Percentiles rank a stretch among this genome's conserved stretches.
phyloP scores from a whole-genome alignment of 2,329 filamentous ascomycete genomes.

The Dactylellina sp. region DNA sequence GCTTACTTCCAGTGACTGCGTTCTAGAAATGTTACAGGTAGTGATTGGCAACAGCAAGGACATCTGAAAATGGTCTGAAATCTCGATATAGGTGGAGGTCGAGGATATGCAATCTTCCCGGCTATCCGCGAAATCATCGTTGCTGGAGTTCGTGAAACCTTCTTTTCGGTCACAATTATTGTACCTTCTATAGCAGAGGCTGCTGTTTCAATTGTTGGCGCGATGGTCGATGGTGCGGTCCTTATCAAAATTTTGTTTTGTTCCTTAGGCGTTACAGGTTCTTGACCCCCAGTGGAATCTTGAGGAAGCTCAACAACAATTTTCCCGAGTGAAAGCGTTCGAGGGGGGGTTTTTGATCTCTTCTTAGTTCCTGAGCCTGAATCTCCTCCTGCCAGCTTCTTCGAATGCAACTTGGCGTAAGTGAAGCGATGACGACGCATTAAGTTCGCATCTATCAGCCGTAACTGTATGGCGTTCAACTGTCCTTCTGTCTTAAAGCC shows the following conservation, averaged over 20 bases:
- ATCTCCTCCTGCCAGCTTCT: conserved; percentile 25
- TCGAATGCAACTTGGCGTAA: conserved; percentile 33
- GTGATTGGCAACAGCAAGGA: conserved; percentile 37
- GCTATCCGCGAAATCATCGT: conserved; percentile 26
- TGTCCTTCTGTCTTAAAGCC: conserved; percentile 21
- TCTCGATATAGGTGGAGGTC: conserved; percentile 10
- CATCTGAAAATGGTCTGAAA: conserved; percentile 18
- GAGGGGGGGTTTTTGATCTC: neutral
- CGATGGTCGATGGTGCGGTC: neutral
- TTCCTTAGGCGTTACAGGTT: neutral
- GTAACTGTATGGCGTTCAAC: conserved; percentile 22
- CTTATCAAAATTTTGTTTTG: neutral
- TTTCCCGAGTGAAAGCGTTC: neutral
- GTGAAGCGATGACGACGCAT: conserved; percentile 32
- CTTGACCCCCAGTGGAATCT: neutral
- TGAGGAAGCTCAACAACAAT: too few relatives aligned
- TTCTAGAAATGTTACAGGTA: conserved; percentile 16
- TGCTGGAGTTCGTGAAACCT: neutral
- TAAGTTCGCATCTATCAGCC: conserved; percentile 36
- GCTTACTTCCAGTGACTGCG: conserved; percentile 48
- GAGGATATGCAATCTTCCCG: conserved; percentile 23
- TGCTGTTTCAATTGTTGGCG: conserved; percentile 14
- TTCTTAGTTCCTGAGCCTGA: neutral
- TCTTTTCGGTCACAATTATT: conserved; percentile 10
- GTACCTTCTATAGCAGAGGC: conserved; percentile 41